Conservation (phyloP, 257 asterid species). For the Plantago ovata region DNA sequence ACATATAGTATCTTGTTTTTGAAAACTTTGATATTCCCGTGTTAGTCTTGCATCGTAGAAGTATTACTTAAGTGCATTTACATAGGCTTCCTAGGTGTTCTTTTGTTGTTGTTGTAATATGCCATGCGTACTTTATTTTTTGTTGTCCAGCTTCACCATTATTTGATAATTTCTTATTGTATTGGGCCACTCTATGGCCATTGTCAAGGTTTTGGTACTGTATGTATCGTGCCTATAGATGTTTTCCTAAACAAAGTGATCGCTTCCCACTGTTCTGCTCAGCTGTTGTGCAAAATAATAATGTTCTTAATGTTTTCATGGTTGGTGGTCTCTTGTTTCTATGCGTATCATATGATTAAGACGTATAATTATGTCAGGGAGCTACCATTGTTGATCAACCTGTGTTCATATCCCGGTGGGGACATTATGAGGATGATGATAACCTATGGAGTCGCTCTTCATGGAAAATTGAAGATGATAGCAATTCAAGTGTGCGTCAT, state of each 20-base stretch:
- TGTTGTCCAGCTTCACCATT: too few relatives aligned
- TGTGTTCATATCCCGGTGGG: conserved; percentile 89
- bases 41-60: too few relatives aligned
- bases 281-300: neutral
- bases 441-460: conserved; percentile 62
- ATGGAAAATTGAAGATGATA: conserved; percentile 62
- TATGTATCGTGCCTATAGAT: neutral
- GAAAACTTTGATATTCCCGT: too few relatives aligned
- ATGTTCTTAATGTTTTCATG: neutral
- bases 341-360: neutral
- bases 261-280: neutral
- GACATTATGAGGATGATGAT: conserved; percentile 59
- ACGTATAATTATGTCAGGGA: conserved; percentile 48
- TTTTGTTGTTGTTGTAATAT: too few relatives aligned
- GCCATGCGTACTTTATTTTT: too few relatives aligned
- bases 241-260: neutral
- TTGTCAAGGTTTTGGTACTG: too few relatives aligned
- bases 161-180: too few relatives aligned
- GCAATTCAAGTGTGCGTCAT: conserved; percentile 39
- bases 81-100: too few relatives aligned
- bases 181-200: too few relatives aligned
- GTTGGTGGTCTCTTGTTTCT: conserved; percentile 6
- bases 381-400: conserved; percentile 85
- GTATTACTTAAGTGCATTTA: too few relatives aligned
- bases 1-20: too few relatives aligned